Evolutionary conservation across 805 yeast species (phyloP), one percentile per base, ranked within the genome.

Genomic region (Sugiyamaella floridensis): DNA sequence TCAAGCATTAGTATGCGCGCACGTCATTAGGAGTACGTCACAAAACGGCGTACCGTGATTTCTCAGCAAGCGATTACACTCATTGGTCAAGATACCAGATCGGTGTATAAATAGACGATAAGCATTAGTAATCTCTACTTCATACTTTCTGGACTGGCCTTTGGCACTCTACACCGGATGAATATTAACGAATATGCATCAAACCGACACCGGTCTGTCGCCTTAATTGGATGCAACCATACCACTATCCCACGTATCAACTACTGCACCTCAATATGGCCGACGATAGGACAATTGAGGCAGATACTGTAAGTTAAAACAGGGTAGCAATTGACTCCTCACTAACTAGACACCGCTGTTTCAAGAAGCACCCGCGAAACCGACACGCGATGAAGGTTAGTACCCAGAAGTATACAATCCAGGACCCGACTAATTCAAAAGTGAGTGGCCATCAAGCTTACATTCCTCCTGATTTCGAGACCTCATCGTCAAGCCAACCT

Each of bases 381-480:
- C 18, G 51, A 15, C 43, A 28, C 48, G 48, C 41, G 15, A 52
- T 11, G 20, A 48, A 43, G 45, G 51, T 48, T 22, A 48, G 52
- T 28, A 37, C 12, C 19, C 15, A 2, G 15, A 37, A 40, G 28
- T 15, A 26, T 16, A 5, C 15, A n/a, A n/a, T n/a, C 45, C 4
- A 32, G 40, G 29, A 11, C 46, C 52, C n/a, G n/a, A 57, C 37
- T 32, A 32, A 32, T 11, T 11, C 34, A 29, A 11, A 14, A 11
- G 37, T 32, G n/a, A 32, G 37, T 32, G 62, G 67, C 15, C 56
- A 67, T 12, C 65, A 67, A 51, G 64, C 71, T 1, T 69, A 66
- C 47, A 60, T 64, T 5, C 71, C 72, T 11, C 67, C 70, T 9
- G 71, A 68, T 45, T 63, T 61, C 40, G 58, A 56, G 37, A 52